Base-by-base conservation (phyloP, 2,329 filamentous ascomycete species). In the Fusarium ambrosium region DNA sequence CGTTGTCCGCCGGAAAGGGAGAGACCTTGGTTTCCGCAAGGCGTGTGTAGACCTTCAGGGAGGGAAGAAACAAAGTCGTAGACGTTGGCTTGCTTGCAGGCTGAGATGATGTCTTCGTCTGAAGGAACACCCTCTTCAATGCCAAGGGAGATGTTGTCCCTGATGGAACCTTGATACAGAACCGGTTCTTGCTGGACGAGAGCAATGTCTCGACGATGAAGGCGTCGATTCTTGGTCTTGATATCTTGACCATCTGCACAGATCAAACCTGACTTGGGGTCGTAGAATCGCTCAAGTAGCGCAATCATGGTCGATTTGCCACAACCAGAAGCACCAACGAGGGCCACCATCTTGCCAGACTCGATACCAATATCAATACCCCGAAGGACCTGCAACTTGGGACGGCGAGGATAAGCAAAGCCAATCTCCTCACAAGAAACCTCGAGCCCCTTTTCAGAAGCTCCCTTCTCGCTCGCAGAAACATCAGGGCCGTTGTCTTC, bases 1-100 rank as follows among this genome's bases (percentile, higher is more conserved):
- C 92, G 86, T 80, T 95, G 92, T 1, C 93, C 93, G 27, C 93
- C 93, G 1, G 91, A 94, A 2, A 95, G 84, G 68, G 92, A 91
- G 20, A 92, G 89, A 0, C 92, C 92, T 59, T 89, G 89, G 74
- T 92, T 89, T 2, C 93, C 92, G 24, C 93, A 92, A 1, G 86
- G 83, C 0, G 92, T 93, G 2, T 86, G 83, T 64, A 93, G 91
- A 0, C 90, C 90, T 66, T 92, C 83, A 3, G 90, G 89, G 0
- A 92, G 84, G 1, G 86, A 87, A 1, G 83, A 80, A 34, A 92
- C 85, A 67, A 91, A 91, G 16, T 89, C 86, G 75, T 87, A 86
- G 3, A 88, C 87, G 78, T 90, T 90, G 18, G 89, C 87, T 60
- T 89, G 85, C 34, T 83, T 81, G 68, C 88, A 90, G 1, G 89